These are phyloP conservation scores for Colletotrichum tropicicola DNA, from an alignment of 2,329 filamentous ascomycete genomes.

Conservation along the genomic window DNA sequence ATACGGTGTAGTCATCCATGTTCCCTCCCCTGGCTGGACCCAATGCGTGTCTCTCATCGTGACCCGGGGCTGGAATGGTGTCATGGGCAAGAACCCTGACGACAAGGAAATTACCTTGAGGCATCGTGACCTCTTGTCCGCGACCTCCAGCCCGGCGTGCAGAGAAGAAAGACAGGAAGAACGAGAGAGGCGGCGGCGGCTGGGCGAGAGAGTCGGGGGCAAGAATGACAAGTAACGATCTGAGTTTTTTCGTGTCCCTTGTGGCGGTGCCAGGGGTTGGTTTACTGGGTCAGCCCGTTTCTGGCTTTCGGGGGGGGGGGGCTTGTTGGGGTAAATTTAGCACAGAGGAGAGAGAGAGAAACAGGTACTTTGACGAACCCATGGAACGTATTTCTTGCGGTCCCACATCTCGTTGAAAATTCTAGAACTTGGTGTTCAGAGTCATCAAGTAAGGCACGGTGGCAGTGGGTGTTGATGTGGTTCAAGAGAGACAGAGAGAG, in stretches of 20 bases:
- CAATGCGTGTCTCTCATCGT: constrained; percentile 12
- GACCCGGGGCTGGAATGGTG: constrained; percentile 24
- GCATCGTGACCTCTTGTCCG: constrained; percentile 27
- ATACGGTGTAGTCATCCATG: neutral
- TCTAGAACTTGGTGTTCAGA: constrained; percentile 20
- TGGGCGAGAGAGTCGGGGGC: neutral
- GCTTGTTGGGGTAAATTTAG: constrained; percentile 6
- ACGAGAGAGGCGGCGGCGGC: too few relatives aligned
- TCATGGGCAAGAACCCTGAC: constrained; percentile 12
- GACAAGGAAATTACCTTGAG: constrained; percentile 5
- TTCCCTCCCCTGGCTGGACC: neutral
- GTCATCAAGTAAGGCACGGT: too few relatives aligned
- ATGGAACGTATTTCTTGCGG: too few relatives aligned
- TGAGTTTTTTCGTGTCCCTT: constrained; percentile 17
- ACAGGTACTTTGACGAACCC: neutral
- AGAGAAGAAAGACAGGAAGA: neutral
- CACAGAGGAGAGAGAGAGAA: too few relatives aligned
- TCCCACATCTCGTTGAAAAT: too few relatives aligned
- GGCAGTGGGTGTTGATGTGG: too few relatives aligned
- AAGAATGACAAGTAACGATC: constrained; percentile 20
- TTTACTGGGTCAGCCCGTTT: constrained; percentile 2
- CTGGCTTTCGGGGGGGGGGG: neutral
- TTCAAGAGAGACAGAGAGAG: too few relatives aligned
- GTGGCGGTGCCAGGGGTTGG: constrained; percentile 15
- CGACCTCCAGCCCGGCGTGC: neutral